These are phyloP conservation scores for Lentinula sp. DNA, from an alignment of 768 basidiomycete genomes.

Conservation along the genomic window DNA sequence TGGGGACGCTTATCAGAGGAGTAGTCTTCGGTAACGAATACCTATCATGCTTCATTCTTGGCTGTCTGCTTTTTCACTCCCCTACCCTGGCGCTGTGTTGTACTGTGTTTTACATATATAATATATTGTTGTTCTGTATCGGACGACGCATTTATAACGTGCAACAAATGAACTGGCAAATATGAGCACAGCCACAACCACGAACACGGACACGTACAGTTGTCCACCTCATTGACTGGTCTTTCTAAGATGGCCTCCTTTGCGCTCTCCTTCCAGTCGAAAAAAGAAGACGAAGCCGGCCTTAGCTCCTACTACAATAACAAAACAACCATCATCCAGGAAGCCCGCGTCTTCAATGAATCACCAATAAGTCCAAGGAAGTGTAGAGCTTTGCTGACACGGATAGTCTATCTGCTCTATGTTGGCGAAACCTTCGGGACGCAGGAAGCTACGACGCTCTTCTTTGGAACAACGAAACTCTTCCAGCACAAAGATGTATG, in stretches of 20 bases:
- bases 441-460: constrained; percentile 95
- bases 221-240: constrained; percentile 16
- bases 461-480: constrained; percentile 98
- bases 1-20: background rate
- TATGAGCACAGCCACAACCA: background rate
- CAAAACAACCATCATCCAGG: constrained; percentile 97
- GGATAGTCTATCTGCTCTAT: constrained; percentile 95
- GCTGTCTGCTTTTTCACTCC: background rate
- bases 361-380: constrained; percentile 97
- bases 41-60: background rate
- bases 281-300: constrained; percentile 95
- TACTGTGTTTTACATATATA: background rate
- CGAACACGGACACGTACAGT: constrained; percentile 24
- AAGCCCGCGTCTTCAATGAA: constrained; percentile 98
- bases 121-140: background rate
- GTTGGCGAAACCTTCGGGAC: constrained; percentile 92
- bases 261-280: constrained; percentile 74
- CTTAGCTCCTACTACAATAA: constrained; percentile 93
- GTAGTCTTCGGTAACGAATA: background rate
- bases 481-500: constrained; percentile 99
- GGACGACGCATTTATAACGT: background rate
- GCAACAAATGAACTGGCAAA: background rate
- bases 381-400: constrained; percentile 91
- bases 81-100: constrained; percentile 1
- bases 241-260: constrained; percentile 39